phyloP scores from a whole-genome alignment of 1,139 yeast species.

The Blastobotrys malaysiensis region DNA sequence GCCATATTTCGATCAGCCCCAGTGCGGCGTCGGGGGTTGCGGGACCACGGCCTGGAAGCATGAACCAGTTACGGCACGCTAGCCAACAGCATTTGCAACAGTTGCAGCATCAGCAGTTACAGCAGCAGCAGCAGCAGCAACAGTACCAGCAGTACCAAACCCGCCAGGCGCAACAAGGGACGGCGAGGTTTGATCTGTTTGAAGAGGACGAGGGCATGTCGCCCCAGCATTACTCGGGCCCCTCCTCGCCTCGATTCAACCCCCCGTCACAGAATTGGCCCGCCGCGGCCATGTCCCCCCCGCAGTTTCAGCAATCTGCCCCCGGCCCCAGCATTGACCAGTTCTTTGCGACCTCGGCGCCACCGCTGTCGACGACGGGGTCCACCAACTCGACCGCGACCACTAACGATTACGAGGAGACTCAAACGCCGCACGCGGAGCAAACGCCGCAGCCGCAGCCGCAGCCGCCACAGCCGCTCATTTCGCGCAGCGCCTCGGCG shows the following conservation, averaged over 20 bases:
- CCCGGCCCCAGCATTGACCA: conserved; percentile 11
- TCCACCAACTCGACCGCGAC: background rate
- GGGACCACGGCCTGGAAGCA: background rate
- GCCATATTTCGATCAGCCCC: background rate
- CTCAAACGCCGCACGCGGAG: background rate
- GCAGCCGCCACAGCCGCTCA: conserved; percentile 2
- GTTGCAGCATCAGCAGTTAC: background rate
- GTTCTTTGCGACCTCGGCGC: conserved; percentile 14
- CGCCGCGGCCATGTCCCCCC: conserved; percentile 3
- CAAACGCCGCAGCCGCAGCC: conserved; percentile 8
- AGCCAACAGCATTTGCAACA: background rate
- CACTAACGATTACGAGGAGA: background rate
- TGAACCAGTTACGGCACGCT: background rate
- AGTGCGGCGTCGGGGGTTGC: background rate
- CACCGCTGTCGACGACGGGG: background rate
- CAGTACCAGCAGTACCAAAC: conserved; percentile 4
- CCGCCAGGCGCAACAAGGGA: conserved; percentile 6
- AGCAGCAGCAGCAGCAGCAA: background rate
- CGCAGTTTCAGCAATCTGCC: background rate
- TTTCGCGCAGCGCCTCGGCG: background rate
- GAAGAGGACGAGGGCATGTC: conserved; percentile 19
- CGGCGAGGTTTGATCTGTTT: conserved; percentile 24
- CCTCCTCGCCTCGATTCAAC: conserved; percentile 1
- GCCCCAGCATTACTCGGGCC: conserved; percentile 1
- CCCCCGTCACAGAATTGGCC: conserved; percentile 2